These are phyloP conservation scores for Ceratocystis eucalypticola DNA, from an alignment of 2,329 filamentous ascomycete genomes.

Conservation along the genomic window DNA sequence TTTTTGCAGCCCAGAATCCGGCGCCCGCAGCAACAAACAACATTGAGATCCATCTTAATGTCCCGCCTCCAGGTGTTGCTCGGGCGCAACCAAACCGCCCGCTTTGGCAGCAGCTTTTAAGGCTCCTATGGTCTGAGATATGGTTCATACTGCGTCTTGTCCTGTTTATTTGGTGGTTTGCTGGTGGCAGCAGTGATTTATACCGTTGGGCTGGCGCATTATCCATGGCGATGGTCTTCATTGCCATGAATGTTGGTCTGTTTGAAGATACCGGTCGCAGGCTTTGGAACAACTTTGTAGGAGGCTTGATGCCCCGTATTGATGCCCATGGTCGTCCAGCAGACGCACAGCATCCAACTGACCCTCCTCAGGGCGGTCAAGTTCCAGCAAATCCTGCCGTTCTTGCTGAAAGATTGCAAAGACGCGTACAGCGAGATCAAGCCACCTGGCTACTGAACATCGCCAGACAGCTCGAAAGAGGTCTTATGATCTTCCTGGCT, in stretches of 20 bases:
- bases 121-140: conserved; percentile 43
- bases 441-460: conserved; percentile 38
- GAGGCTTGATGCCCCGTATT: conserved; percentile 39
- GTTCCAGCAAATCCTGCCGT: conserved; percentile 30
- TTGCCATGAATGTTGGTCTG: conserved; percentile 45
- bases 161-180: conserved; percentile 53
- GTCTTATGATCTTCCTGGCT: conserved; percentile 48
- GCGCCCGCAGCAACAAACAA: not conserved
- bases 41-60: not conserved
- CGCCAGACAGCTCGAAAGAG: conserved; percentile 35
- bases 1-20: not conserved
- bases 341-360: conserved; percentile 23
- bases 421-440: conserved; percentile 33
- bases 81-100: conserved; percentile 4
- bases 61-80: not conserved
- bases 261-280: conserved; percentile 43
- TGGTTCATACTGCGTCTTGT: conserved; percentile 47
- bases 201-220: conserved; percentile 44
- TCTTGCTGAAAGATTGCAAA: conserved; percentile 41
- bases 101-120: conserved; percentile 27
- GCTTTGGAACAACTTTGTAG: conserved; percentile 41
- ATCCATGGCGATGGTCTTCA: conserved; percentile 39
- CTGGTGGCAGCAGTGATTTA: conserved; percentile 44
- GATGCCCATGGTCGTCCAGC: conserved; percentile 28
- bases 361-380: not conserved